A percentile compares a stretch with the other conserved stretches of the same genome.
Conservation (phyloP, 176 grass and related monocot genomes). For the Cenchrus fungigraminus region DNA sequence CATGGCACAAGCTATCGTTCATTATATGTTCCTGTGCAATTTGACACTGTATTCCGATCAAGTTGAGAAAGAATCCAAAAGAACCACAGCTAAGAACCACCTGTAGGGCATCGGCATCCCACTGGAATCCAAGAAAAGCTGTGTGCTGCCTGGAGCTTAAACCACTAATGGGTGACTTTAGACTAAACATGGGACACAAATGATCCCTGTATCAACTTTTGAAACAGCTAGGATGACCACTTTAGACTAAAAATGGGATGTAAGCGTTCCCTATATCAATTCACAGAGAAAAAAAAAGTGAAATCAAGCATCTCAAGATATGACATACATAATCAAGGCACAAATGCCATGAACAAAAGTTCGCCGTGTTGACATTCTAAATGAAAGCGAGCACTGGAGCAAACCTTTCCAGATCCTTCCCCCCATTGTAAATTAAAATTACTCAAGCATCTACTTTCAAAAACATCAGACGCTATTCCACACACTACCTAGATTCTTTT, state of each 20-base stretch:
- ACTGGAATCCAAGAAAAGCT: slow-evolving; percentile 35
- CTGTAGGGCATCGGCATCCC: slow-evolving; percentile 48
- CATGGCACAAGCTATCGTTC: slow-evolving; percentile 27
- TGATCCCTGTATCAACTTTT: background rate
- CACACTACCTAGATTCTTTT: background rate
- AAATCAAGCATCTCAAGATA: slow-evolving; percentile 8
- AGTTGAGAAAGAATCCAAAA: slow-evolving; percentile 45
- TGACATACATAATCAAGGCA: background rate
- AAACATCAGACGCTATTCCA: background rate
- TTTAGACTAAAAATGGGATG: background rate
- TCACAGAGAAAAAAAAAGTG: background rate
- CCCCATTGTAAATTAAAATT: background rate
- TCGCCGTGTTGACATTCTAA: background rate
- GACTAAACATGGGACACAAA: background rate
- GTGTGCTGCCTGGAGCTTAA: slow-evolving; percentile 22
- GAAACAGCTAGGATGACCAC: slow-evolving; percentile 5
- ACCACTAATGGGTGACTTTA: background rate
- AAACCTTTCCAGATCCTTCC: background rate
- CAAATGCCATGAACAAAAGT: slow-evolving; percentile 9
- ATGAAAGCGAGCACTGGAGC: background rate
- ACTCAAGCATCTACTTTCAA: slow-evolving; percentile 1
- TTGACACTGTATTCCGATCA: slow-evolving; percentile 43
- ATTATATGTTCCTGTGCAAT: slow-evolving; percentile 12
- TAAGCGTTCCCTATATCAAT: background rate
- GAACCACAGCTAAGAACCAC: slow-evolving; percentile 43